A percentile compares a stretch with the other conserved stretches of the same genome.
These are phyloP conservation scores for Ruellia speciosa DNA, from an alignment of 305 asterid species.

Conservation along the genomic window DNA sequence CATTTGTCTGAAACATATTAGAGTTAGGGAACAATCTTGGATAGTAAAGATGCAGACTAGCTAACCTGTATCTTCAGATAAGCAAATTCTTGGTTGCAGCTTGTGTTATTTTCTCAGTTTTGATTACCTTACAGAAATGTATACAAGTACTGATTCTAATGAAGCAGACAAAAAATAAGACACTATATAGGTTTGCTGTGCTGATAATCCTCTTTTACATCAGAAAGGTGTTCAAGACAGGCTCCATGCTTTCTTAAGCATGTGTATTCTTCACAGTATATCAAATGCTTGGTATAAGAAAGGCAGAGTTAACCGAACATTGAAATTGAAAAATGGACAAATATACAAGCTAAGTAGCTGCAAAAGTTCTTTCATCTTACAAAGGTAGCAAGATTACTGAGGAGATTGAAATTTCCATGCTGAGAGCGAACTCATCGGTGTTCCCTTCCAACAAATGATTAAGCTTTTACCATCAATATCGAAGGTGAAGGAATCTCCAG, in stretches of 20 bases:
- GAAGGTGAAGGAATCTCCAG: constrained; percentile 25
- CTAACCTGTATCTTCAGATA: too few species aligned
- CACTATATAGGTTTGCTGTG: not conserved
- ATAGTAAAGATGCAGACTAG: too few species aligned
- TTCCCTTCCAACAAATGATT: constrained; percentile 34
- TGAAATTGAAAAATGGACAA: not conserved
- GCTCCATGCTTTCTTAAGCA: not conserved
- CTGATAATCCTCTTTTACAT: not conserved
- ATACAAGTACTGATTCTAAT: not conserved
- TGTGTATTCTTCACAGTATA: not conserved
- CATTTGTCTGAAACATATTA: not conserved
- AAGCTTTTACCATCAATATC: constrained; percentile 33
- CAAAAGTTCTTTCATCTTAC: not conserved
- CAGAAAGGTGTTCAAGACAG: not conserved
- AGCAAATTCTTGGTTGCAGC: not conserved
- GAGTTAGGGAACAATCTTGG: too few species aligned
- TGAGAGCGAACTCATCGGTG: constrained; percentile 30
- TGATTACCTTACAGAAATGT: not conserved
- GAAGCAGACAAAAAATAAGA: not conserved
- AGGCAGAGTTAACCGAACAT: not conserved
- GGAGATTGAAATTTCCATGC: constrained; percentile 27
- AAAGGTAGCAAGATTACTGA: not conserved
- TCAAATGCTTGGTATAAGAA: too few species aligned
- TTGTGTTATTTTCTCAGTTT: not conserved
- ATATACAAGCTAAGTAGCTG: not conserved